Evolutionary conservation across 805 yeast species (phyloP), one percentile per base, ranked within the genome.

Genomic region (Diddensiella caesifluorescens): DNA sequence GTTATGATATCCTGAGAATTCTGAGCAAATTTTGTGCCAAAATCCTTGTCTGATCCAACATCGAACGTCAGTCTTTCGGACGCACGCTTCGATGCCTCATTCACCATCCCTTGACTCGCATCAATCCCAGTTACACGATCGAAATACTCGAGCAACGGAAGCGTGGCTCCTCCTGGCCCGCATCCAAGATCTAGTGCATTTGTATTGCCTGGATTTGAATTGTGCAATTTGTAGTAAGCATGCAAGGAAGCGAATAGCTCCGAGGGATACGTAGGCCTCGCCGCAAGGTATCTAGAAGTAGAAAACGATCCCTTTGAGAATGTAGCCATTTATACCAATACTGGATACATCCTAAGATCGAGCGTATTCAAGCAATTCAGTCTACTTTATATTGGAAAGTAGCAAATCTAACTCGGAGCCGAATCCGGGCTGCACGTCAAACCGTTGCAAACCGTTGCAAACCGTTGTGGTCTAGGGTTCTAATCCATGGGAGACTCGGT

Each of bases 111-210:
- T 1, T 55, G 56, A 0, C 86, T 77, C 2, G 74, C 64, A 56
- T 84, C 95, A 1, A 78, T 64, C 1, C 90, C 94, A 21, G 78
- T 63, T 1, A 77, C 75, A 0, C 60, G 49, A n/a, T 67, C 56
- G 50, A 79, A 77, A 38, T 63, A 58, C 1, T 61, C 49, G 3
- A 70, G 51, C 27, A 80, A 55, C 31, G 77, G 75, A 44, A 71
- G 67, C 0, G 89, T 72, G 1, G 81, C 90, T 47, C 77, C 77
- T 0, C 94, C 94, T 0, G 92, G 75, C 0, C 95, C 95, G 59
- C 88, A 81, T 0, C 92, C 95, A 3, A 81, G 63, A 61, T 87
- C 95, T 9, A 84, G 31, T 2, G 78, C 73, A 1, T 53, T 47
- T 5, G 50, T 35, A 3, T 51, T 52, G n/a, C 48, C 44, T 10